Percentiles rank a stretch among this genome's conserved stretches.
phyloP scores from a whole-genome alignment of 2,329 filamentous ascomycete species.

The Epichloe hybrida region DNA sequence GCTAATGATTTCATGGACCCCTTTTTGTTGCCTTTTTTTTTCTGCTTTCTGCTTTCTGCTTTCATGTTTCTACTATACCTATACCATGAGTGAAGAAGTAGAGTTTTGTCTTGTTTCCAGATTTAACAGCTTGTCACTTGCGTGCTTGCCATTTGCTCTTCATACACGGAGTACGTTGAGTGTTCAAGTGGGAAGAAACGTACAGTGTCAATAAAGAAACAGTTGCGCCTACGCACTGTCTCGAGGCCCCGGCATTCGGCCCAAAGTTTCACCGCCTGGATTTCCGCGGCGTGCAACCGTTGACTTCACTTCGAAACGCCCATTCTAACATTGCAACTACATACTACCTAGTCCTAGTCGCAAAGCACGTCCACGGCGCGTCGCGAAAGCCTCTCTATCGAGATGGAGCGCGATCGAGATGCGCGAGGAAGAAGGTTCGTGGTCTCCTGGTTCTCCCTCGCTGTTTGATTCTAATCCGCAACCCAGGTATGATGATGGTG shows the following conservation, averaged over 20 bases:
- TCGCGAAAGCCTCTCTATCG: neutral
- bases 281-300: neutral
- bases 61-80: neutral
- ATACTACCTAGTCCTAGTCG: neutral
- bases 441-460: neutral
- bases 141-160: too few species aligned
- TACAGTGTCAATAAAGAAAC: neutral
- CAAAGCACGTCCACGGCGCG: neutral
- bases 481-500: slow-evolving; percentile 44
- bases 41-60: neutral
- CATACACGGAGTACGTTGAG: too few species aligned
- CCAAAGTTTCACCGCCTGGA: neutral
- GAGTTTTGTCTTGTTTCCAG: neutral
- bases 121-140: neutral
- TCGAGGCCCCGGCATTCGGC: neutral
- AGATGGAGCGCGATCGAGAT: slow-evolving; percentile 26
- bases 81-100: neutral
- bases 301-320: neutral
- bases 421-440: slow-evolving; percentile 20
- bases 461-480: slow-evolving; percentile 6
- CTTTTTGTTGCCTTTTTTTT: neutral
- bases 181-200: too few species aligned
- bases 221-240: neutral
- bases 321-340: neutral
- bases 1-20: neutral